Conservation (phyloP, 441 rosid species). For the Adansonia madagascariensis region DNA sequence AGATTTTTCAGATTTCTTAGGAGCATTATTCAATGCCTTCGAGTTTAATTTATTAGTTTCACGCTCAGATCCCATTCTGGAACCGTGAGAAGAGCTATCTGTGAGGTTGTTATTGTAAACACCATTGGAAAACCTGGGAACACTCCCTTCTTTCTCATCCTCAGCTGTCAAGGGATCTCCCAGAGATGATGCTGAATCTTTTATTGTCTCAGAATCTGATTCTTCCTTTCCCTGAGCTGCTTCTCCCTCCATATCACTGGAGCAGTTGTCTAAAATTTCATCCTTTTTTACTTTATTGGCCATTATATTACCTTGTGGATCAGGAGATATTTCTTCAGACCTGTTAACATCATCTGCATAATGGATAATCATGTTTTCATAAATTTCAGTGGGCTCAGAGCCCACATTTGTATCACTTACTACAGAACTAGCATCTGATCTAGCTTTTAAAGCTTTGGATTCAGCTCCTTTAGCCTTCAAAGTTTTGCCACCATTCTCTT, state of each 20-base stretch:
- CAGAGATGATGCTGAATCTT: slow-evolving; percentile 69
- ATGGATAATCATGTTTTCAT: slow-evolving; percentile 54
- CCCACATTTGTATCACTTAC: slow-evolving; percentile 53
- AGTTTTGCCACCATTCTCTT: slow-evolving; percentile 37
- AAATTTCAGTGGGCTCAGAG: slow-evolving; percentile 54
- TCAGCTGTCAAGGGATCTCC: slow-evolving; percentile 55
- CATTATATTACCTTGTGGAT: slow-evolving; percentile 34
- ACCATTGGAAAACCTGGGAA: slow-evolving; percentile 40
- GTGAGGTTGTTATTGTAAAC: slow-evolving; percentile 38
- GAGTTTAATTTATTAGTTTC: slow-evolving; percentile 45
- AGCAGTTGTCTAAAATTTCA: slow-evolving; percentile 42
- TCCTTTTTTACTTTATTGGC: slow-evolving; percentile 32
- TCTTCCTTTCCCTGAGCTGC: slow-evolving; percentile 50
- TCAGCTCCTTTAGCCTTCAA: slow-evolving; percentile 43
- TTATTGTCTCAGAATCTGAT: slow-evolving; percentile 55
- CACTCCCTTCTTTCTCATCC: slow-evolving; percentile 56
- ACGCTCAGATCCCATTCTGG: slow-evolving; percentile 38
- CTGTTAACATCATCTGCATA: slow-evolving; percentile 62
- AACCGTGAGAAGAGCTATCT: slow-evolving; percentile 42
- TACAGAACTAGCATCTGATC: slow-evolving; percentile 38
- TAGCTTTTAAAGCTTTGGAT: slow-evolving; percentile 40
- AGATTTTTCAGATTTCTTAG: slow-evolving; percentile 47
- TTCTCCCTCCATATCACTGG: slow-evolving; percentile 52
- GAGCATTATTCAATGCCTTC: slow-evolving; percentile 40
- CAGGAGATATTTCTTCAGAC: slow-evolving; percentile 47